A percentile compares a stretch with the other conserved stretches of the same genome.
Evolutionary conservation across 805 yeast genomes (phyloP).

Genomic region (Metschnikowia henanensis): DNA sequence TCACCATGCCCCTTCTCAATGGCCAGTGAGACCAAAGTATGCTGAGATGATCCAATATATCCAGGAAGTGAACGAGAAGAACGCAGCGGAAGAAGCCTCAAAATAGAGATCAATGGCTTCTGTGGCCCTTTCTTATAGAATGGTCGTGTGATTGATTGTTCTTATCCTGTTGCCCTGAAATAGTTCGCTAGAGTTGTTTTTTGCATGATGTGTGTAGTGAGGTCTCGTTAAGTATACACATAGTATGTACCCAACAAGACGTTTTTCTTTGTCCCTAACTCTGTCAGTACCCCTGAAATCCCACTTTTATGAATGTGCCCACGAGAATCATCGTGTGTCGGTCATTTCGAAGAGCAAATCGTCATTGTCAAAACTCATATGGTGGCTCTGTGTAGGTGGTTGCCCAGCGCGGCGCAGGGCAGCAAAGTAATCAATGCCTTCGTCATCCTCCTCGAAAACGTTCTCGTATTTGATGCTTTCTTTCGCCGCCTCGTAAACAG

Average conservation of each 20-base stretch:
- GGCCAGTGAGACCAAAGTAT: slow-evolving; percentile 4
- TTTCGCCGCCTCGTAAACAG: slow-evolving; percentile 24
- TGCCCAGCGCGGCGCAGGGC: slow-evolving; percentile 3
- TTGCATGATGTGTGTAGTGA: too few relatives aligned
- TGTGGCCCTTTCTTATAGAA: too few relatives aligned
- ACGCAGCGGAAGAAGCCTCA: too few relatives aligned
- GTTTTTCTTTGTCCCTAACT: too few relatives aligned
- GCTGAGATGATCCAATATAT: slow-evolving; percentile 3
- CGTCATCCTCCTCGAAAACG: slow-evolving; percentile 49
- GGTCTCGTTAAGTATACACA: too few relatives aligned
- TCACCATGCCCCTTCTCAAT: slow-evolving; percentile 28
- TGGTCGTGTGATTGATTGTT: too few relatives aligned
- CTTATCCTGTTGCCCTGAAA: too few relatives aligned
- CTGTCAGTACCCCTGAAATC: too few relatives aligned
- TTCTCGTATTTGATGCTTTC: slow-evolving; percentile 33
- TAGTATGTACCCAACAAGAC: too few relatives aligned
- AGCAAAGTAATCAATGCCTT: slow-evolving; percentile 21
- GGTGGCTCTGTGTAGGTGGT: slow-evolving; percentile 3
- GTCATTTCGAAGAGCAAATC: slow-evolving; percentile 23
- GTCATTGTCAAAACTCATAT: slow-evolving; percentile 19
- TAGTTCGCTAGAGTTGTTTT: too few relatives aligned
- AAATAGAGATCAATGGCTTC: too few relatives aligned
- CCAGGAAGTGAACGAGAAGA: slow-evolving; percentile 1
- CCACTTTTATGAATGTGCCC: too few relatives aligned
- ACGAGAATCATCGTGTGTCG: neutral